Evolutionary conservation across 148 eudicot species (phyloP), one percentile per base, ranked within the genome.

Genomic region (Cornus kousa): DNA sequence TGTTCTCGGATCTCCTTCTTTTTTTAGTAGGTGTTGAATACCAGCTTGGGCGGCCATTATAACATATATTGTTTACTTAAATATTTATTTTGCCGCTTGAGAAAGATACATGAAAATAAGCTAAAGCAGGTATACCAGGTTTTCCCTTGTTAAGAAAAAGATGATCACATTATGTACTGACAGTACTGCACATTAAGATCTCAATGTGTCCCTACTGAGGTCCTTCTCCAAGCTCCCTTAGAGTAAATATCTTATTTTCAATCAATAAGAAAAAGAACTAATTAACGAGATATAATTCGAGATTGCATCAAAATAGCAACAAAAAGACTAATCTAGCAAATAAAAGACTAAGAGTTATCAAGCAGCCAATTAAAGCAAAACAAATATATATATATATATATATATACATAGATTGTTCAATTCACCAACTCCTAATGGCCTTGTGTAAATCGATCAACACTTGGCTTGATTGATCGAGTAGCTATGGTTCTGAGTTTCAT

Each of bases 71-170:
- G 60, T 7, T 72, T 40, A 13, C 7, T 50, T 46, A 20, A n/a
- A 62, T 10, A 19, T 4, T n/a, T 4, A n/a, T 62, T 20, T 62
- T 62, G 4, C 5, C 24, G 2, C 19, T 62, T 62, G 24, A 20
- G 23, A 62, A 62, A 62, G 22, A 62, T 62, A 20, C 17, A 19
- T 62, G 66, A 59, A 74, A 19, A 74, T 74, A n/a, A 74, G 50
- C 16, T 60, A 74, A 20, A 74, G 77, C 77, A 60, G 11, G 19
- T 60, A 19, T 12, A 23, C 11, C 32, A 60, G 17, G 6, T 35
- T 74, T 46, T 74, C 77, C 33, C 37, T 19, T n/a, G n/a, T 17
- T 35, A 69, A 35, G 62, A 35, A 24, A 16, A 22, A 16, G 2
- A 16, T 1, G 2, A 53, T 12, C 59, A 53, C 4, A 0, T 53